phyloP scores from a whole-genome alignment of 2,329 filamentous ascomycete genomes.

The Fusarium tuaranense region DNA sequence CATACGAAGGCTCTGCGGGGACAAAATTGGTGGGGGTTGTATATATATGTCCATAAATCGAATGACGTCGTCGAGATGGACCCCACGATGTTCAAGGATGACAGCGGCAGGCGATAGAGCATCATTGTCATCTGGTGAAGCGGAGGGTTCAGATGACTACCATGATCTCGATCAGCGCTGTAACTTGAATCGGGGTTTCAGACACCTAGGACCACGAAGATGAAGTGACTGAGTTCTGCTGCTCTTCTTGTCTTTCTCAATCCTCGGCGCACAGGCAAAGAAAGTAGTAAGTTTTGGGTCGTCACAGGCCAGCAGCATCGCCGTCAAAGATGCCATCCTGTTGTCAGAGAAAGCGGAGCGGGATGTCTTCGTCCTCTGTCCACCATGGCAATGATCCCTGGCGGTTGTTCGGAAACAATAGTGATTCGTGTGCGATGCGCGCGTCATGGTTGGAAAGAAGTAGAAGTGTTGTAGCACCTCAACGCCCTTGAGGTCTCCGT shows the following conservation, averaged over 20 bases:
- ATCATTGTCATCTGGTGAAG: no score
- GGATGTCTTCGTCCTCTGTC: not conserved
- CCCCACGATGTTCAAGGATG: no score
- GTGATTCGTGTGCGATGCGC: not conserved
- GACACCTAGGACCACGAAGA: not conserved
- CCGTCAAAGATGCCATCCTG: not conserved
- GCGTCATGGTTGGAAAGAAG: not conserved
- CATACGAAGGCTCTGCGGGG: no score
- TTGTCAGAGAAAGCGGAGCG: not conserved
- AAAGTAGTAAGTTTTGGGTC: not conserved
- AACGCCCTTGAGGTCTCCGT: not conserved
- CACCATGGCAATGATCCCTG: not conserved
- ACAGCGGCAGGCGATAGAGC: no score
- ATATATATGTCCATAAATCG: not conserved
- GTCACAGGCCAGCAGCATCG: no score
- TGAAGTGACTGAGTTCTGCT: not conserved
- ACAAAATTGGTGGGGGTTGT: not conserved
- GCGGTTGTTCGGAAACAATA: not conserved
- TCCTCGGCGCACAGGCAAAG: not conserved
- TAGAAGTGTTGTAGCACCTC: not conserved
- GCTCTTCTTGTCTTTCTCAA: not conserved
- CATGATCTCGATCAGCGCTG: no score
- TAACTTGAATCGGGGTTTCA: no score
- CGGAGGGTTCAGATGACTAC: no score
- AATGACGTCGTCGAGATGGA: not conserved